Percentiles rank a stretch among this genome's conserved stretches.
These are phyloP conservation scores for Telfairia occidentalis DNA, from an alignment of 331 rosid genomes.

Conservation along the genomic window DNA sequence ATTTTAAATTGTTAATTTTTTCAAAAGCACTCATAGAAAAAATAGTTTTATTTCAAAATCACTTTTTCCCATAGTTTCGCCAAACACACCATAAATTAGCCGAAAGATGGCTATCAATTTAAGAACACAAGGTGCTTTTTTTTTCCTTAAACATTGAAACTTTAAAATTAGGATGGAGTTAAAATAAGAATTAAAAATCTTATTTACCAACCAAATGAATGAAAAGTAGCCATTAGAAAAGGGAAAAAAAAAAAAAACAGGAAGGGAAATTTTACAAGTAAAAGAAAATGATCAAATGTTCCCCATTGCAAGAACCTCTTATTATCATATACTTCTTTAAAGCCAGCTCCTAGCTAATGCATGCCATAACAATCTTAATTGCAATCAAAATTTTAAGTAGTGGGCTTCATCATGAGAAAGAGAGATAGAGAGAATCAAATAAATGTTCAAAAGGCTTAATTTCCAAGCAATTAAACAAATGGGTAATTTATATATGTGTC, in stretches of 20 bases:
- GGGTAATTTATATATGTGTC: too few relatives aligned
- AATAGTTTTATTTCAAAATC: too few relatives aligned
- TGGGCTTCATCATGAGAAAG: slow-evolving; percentile 3
- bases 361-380: background rate
- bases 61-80: too few relatives aligned
- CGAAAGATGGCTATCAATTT: too few relatives aligned
- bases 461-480: background rate
- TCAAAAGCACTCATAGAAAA: too few relatives aligned
- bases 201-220: too few relatives aligned
- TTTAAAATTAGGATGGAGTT: background rate
- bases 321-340: background rate
- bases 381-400: background rate
- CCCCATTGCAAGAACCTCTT: background rate
- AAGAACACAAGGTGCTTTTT: too few relatives aligned
- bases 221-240: background rate
- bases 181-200: too few relatives aligned
- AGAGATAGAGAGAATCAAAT: background rate
- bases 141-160: background rate
- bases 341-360: background rate
- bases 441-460: background rate
- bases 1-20: too few relatives aligned
- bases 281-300: background rate
- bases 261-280: background rate
- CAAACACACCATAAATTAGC: too few relatives aligned
- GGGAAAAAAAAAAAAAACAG: background rate